A percentile compares a stretch with the other conserved stretches of the same genome.
Evolutionary conservation across 805 yeast genomes (phyloP).

Genomic region (Myxozyma kluyveri): DNA sequence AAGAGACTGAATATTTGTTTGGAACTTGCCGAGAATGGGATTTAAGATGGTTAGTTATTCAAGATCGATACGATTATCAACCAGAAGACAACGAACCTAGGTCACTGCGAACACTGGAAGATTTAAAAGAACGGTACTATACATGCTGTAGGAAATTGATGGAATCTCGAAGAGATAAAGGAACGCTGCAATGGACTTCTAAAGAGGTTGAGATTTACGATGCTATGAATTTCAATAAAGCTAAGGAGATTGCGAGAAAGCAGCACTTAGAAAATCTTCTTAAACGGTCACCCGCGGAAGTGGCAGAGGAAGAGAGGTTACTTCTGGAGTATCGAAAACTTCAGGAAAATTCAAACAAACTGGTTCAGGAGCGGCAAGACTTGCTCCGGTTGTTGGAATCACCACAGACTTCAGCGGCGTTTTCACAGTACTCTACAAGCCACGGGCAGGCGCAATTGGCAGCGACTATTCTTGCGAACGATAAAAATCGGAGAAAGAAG

Average conservation of each 20-base stretch:
- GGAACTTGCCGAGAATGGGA: constrained; percentile 55
- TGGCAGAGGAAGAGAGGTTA: constrained; percentile 94
- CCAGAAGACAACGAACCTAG: constrained; percentile 26
- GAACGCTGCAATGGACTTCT: constrained; percentile 43
- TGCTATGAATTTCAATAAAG: constrained; percentile 64
- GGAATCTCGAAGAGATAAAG: constrained; percentile 43
- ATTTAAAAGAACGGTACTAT: constrained; percentile 79
- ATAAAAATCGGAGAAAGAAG: constrained; percentile 51
- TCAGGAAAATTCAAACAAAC: constrained; percentile 87
- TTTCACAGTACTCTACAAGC: constrained; percentile 73
- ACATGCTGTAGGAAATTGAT: constrained; percentile 58
- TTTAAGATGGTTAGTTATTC: constrained; percentile 66
- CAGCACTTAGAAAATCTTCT: constrained; percentile 72
- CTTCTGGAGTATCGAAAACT: constrained; percentile 90
- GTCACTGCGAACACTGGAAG: constrained; percentile 59
- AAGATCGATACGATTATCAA: constrained; percentile 53
- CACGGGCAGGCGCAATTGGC: constrained; percentile 88
- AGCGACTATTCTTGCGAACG: constrained; percentile 67
- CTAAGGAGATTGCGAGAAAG: constrained; percentile 75
- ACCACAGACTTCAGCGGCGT: constrained; percentile 74
- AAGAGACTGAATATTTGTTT: constrained; percentile 78
- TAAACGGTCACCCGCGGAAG: constrained; percentile 88
- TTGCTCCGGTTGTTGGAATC: constrained; percentile 77
- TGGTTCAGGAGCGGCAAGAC: constrained; percentile 77
- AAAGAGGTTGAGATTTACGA: constrained; percentile 57